Evolutionary conservation across 441 rosid species (phyloP).

Genomic region (Euphorbia schlechtendalii): DNA sequence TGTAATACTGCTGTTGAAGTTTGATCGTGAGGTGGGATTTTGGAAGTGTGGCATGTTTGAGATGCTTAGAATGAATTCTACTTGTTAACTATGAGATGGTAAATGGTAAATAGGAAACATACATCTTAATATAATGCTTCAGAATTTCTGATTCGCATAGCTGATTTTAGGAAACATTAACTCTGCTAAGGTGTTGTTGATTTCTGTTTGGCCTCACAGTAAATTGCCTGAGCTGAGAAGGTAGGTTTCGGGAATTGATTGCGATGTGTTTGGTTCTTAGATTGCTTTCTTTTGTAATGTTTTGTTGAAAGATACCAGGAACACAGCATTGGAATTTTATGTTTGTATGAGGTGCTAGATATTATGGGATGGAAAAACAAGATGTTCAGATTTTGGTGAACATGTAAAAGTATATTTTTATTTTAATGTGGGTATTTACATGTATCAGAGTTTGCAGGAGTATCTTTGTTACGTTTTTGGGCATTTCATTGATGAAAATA

Average conservation of each 20-base stretch:
- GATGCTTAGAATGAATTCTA: neutral
- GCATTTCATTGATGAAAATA: neutral
- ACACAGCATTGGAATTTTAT: constrained; percentile 11
- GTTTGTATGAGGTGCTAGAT: constrained; percentile 14
- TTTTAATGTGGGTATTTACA: neutral
- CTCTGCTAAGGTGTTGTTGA: constrained; percentile 40
- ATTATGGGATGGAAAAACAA: constrained; percentile 22
- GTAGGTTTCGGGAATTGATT: constrained; percentile 18
- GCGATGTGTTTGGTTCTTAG: constrained; percentile 1
- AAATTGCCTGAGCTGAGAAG: constrained; percentile 23
- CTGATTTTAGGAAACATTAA: constrained; percentile 26
- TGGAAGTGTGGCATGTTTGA: constrained; percentile 12
- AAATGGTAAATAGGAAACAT: neutral
- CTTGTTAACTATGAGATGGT: constrained; percentile 1
- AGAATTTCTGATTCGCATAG: constrained; percentile 27
- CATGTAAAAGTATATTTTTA: neutral
- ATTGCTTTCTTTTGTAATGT: constrained; percentile 3
- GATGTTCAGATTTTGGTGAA: constrained; percentile 3
- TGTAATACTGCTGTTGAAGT: constrained; percentile 15
- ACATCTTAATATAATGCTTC: constrained; percentile 7
- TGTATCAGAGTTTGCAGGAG: neutral
- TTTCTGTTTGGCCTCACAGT: constrained; percentile 35
- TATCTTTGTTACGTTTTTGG: neutral
- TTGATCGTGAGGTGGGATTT: constrained; percentile 25
- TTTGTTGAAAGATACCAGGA: neutral